Conservation (phyloP, 2,329 filamentous ascomycete genomes). For the Cytospora chrysosperma region DNA sequence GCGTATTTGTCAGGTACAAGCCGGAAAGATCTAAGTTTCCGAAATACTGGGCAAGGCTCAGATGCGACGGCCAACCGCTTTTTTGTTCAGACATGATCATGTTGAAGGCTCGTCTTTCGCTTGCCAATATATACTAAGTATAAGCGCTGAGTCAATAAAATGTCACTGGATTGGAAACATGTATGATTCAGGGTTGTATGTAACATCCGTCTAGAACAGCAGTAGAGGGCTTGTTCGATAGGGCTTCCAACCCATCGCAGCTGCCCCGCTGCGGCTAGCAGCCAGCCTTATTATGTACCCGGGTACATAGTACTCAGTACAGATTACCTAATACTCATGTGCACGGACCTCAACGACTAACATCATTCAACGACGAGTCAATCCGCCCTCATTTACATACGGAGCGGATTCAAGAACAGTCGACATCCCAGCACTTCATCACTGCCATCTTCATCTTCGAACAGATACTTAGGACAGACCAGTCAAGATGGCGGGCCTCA, state of each 20-base stretch:
- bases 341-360: background rate
- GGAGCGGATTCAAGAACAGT: conserved; percentile 1
- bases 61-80: no score
- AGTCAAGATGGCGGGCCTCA: conserved; percentile 43
- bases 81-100: no score
- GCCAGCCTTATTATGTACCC: background rate
- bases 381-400: background rate
- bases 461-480: conserved; percentile 27
- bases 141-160: no score
- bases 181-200: no score
- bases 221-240: no score
- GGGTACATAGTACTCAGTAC: background rate
- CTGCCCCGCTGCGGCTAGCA: background rate
- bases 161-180: no score
- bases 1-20: no score
- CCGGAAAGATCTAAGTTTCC: background rate
- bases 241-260: no score
- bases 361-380: conserved; percentile 5
- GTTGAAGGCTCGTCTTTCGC: no score
- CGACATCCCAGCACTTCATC: background rate
- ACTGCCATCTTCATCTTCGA: conserved; percentile 3
- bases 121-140: no score
- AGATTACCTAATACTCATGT: background rate
- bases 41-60: no score
- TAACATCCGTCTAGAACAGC: no score